Conservation (phyloP, 768 basidiomycete species). For the Podaxis carcinomalis region DNA sequence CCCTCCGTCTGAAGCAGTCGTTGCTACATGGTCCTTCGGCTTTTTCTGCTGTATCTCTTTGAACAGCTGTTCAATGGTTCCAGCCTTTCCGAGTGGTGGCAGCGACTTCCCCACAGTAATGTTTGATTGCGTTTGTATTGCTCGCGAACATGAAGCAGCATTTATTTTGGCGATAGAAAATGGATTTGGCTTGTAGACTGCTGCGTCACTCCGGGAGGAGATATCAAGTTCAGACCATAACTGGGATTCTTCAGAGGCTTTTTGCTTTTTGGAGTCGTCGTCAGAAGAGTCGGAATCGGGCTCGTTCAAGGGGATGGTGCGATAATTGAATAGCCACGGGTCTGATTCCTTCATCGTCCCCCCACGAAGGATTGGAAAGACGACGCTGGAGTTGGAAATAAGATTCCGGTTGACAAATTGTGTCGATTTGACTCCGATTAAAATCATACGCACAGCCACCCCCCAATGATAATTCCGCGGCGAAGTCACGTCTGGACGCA, state of each 20-base stretch:
- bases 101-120: not conserved
- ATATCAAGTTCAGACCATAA: constrained; percentile 42
- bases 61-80: not conserved
- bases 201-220: constrained; percentile 54
- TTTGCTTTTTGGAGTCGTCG: not conserved
- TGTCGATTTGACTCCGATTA: no score
- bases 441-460: no score
- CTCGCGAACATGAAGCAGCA: constrained; percentile 45
- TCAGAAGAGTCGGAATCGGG: not conserved
- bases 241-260: not conserved
- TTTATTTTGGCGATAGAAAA: constrained; percentile 82
- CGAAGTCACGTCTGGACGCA: no score
- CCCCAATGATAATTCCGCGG: no score
- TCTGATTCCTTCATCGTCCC: no score
- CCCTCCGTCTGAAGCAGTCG: not conserved
- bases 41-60: not conserved
- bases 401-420: not conserved
- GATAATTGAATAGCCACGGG: constrained; percentile 3
- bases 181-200: constrained; percentile 68
- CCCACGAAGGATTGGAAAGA: no score
- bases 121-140: not conserved
- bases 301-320: not conserved
- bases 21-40: not conserved
- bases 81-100: not conserved
- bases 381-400: not conserved